These are phyloP conservation scores for Cutaneotrichosporon sp. DNA, from an alignment of 1,284 basidiomycete genomes.

Conservation along the genomic window DNA sequence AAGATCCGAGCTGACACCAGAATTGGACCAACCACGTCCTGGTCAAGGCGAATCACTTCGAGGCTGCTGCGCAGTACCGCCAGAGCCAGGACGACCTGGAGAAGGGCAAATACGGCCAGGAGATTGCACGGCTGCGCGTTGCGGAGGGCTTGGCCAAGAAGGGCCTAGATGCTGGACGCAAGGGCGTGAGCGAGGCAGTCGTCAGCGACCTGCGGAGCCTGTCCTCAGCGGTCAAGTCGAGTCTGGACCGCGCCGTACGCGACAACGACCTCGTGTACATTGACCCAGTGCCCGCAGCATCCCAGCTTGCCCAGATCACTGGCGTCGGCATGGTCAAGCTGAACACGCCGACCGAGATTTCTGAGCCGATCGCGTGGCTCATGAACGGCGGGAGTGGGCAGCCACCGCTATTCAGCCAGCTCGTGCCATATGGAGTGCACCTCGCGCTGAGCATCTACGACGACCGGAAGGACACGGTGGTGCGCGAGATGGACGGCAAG, in stretches of 20 bases:
- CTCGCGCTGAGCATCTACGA: slow-evolving; percentile 84
- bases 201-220: slow-evolving; percentile 73
- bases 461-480: slow-evolving; percentile 71
- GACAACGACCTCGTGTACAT: slow-evolving; percentile 98
- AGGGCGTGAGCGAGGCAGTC: slow-evolving; percentile 64
- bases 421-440: slow-evolving; percentile 85
- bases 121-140: slow-evolving; percentile 70
- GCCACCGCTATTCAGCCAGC: slow-evolving; percentile 68
- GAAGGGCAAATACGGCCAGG: slow-evolving; percentile 76
- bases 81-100: slow-evolving; percentile 90
- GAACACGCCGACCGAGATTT: slow-evolving; percentile 62
- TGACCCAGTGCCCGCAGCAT: slow-evolving; percentile 72
- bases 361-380: slow-evolving; percentile 58
- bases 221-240: slow-evolving; percentile 61
- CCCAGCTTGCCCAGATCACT: slow-evolving; percentile 66
- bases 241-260: slow-evolving; percentile 67
- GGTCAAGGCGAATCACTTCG: slow-evolving; percentile 81
- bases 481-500: slow-evolving; percentile 65
- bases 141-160: slow-evolving; percentile 70
- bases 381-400: slow-evolving; percentile 56
- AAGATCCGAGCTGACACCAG: slow-evolving; percentile 53
- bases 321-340: slow-evolving; percentile 70
- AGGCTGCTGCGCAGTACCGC: slow-evolving; percentile 83
- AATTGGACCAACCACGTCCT: slow-evolving; percentile 79
- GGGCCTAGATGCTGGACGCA: slow-evolving; percentile 69